A percentile compares a stretch with the other conserved stretches of the same genome.
These are phyloP conservation scores for Kregervanrija pseudodelftensis DNA, from an alignment of 805 yeast species.

Conservation along the genomic window DNA sequence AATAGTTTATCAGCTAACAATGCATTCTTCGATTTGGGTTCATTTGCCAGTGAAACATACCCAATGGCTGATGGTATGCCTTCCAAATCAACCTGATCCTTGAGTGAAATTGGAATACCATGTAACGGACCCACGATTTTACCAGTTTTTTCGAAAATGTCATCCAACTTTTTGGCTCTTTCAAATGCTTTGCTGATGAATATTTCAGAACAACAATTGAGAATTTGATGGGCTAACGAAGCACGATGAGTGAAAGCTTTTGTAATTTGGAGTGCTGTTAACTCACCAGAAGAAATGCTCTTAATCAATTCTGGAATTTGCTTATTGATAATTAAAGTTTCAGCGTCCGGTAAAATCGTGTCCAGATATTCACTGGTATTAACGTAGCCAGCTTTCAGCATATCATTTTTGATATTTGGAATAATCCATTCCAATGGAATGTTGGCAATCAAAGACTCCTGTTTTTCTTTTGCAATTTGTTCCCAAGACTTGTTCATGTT, in stretches of 20 bases:
- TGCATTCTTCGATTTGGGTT: constrained; percentile 27
- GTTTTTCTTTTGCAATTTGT: constrained; percentile 8
- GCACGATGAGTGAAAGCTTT: constrained; percentile 54
- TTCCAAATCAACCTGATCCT: constrained; percentile 38
- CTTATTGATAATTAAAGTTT: constrained; percentile 5
- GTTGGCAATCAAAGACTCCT: background rate
- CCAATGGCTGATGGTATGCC: constrained; percentile 47
- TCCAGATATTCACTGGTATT: constrained; percentile 24
- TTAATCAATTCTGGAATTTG: constrained; percentile 3
- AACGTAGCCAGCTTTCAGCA: constrained; percentile 30
- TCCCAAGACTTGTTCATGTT: constrained; percentile 4
- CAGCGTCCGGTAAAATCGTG: constrained; percentile 8
- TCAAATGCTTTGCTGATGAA: constrained; percentile 54
- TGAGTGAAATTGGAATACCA: constrained; percentile 47
- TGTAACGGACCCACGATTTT: constrained; percentile 54
- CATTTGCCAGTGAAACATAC: constrained; percentile 26
- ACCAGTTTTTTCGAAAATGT: constrained; percentile 37
- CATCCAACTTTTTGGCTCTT: constrained; percentile 50
- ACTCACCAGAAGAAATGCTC: constrained; percentile 20
- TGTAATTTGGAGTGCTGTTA: constrained; percentile 39
- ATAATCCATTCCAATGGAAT: constrained; percentile 40
- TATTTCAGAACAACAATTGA: constrained; percentile 33
- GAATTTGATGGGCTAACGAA: constrained; percentile 49
- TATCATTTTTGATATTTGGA: constrained; percentile 28
- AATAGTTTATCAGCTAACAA: constrained; percentile 33